Conservation (phyloP, 1,284 basidiomycete genomes). For the Trichosporon inkin region DNA sequence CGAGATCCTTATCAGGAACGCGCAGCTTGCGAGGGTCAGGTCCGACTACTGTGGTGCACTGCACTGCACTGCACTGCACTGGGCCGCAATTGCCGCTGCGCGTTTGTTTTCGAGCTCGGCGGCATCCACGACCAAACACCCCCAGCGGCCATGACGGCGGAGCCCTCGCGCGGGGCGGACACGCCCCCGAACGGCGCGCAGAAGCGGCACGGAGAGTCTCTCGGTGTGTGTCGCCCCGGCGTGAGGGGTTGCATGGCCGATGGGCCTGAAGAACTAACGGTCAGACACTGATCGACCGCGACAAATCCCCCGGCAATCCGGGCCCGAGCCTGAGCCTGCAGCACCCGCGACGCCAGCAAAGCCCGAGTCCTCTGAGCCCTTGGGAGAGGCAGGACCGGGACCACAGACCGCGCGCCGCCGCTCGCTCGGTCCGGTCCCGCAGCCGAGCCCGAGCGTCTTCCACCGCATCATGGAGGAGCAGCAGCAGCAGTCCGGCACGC, state of each 20-base stretch:
- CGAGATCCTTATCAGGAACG: not conserved
- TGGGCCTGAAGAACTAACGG: not conserved
- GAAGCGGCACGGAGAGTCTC: not conserved
- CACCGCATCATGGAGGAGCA: slow-evolving; percentile 5
- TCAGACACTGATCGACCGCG: slow-evolving; percentile 1
- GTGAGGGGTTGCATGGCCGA: not conserved
- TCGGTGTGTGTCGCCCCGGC: not conserved
- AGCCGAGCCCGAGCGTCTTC: slow-evolving; percentile 19
- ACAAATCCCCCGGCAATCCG: slow-evolving; percentile 4
- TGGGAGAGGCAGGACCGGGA: slow-evolving; percentile 17
- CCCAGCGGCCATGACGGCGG: slow-evolving; percentile 2
- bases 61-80: no score
- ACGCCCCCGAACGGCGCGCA: not conserved
- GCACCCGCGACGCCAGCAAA: not conserved
- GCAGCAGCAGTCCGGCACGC: not conserved
- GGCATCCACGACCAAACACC: not conserved
- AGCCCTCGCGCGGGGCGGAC: not conserved
- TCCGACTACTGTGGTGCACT: no score
- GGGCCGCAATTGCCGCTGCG: no score
- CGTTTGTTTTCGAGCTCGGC: no score
- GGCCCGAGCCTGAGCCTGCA: not conserved
- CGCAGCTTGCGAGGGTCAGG: no score
- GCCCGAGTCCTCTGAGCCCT: not conserved
- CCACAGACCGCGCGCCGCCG: slow-evolving; percentile 12
- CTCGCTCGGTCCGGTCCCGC: slow-evolving; percentile 18